Evolutionary conservation across 1,284 basidiomycete genomes (phyloP).

Genomic region (Melanopsichium pennsylvanicum): DNA sequence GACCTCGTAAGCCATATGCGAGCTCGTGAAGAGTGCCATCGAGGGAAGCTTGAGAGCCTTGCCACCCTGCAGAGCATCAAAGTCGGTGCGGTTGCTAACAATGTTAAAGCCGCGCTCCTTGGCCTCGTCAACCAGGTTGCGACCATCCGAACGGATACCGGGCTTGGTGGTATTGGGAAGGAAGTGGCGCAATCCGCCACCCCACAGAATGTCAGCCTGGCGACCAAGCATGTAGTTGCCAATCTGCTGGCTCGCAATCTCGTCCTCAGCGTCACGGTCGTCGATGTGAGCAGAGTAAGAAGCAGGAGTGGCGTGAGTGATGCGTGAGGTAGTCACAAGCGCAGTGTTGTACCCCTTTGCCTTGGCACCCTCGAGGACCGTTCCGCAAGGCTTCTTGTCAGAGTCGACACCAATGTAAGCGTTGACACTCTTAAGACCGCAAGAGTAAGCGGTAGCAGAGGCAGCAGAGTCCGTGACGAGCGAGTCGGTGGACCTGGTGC

Average conservation of each 20-base stretch:
- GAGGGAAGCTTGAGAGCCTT: constrained; percentile 42
- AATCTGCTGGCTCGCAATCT: constrained; percentile 62
- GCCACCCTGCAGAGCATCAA: constrained; percentile 51
- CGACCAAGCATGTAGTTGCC: constrained; percentile 60
- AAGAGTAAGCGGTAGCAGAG: constrained; percentile 63
- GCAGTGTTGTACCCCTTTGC: constrained; percentile 59
- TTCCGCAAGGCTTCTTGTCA: constrained; percentile 63
- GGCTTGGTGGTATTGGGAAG: constrained; percentile 58
- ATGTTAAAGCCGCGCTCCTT: constrained; percentile 51
- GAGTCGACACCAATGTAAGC: constrained; percentile 63
- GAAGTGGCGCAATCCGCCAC: constrained; percentile 63
- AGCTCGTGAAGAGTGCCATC: constrained; percentile 51
- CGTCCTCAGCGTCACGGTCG: constrained; percentile 63
- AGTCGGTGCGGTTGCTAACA: constrained; percentile 52
- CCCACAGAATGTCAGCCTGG: constrained; percentile 61
- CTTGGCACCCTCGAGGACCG: constrained; percentile 65
- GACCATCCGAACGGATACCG: constrained; percentile 55
- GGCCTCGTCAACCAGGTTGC: constrained; percentile 59
- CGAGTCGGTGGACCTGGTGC: constrained; percentile 61
- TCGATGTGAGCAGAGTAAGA: constrained; percentile 61
- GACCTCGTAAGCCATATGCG: constrained; percentile 65
- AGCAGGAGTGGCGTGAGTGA: constrained; percentile 65
- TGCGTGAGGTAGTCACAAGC: constrained; percentile 61
- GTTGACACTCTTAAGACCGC: constrained; percentile 61
- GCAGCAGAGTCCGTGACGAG: constrained; percentile 66